phyloP scores from a whole-genome alignment of 2,329 filamentous ascomycete genomes.

The Leptodontidium sp. region DNA sequence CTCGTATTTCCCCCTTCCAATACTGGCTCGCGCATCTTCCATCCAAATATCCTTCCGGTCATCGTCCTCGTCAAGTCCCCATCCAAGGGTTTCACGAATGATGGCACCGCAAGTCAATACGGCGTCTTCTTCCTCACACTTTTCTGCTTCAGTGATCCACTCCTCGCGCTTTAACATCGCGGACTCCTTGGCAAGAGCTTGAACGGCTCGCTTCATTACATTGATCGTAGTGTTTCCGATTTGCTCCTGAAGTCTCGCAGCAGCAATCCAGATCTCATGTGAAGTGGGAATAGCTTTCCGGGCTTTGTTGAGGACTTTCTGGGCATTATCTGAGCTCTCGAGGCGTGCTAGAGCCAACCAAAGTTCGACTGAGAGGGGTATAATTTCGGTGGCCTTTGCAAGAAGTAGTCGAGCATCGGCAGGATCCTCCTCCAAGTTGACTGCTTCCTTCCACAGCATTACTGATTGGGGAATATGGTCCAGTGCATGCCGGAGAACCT shows the following conservation, averaged over 20 bases:
- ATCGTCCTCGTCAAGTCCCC: conserved; percentile 93
- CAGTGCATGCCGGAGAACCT: conserved; percentile 88
- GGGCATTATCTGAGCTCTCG: conserved; percentile 89
- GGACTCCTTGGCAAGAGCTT: conserved; percentile 86
- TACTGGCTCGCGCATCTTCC: conserved; percentile 87
- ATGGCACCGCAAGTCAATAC: conserved; percentile 88
- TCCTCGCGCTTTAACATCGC: conserved; percentile 98
- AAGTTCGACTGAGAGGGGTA: conserved; percentile 90
- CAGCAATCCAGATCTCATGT: conserved; percentile 96
- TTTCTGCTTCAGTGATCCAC: conserved; percentile 95
- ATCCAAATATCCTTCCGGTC: conserved; percentile 96
- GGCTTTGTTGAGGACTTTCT: conserved; percentile 93
- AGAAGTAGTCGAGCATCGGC: conserved; percentile 88
- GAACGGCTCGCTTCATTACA: conserved; percentile 93
- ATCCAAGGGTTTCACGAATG: conserved; percentile 90
- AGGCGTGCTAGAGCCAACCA: conserved; percentile 94
- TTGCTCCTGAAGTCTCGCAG: conserved; percentile 89
- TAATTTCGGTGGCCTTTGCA: conserved; percentile 94
- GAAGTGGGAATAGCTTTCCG: conserved; percentile 93
- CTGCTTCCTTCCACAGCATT: conserved; percentile 96
- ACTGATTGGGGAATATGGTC: conserved; percentile 95
- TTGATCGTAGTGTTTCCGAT: conserved; percentile 82
- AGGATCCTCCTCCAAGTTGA: conserved; percentile 91
- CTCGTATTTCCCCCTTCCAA: conserved; percentile 82
- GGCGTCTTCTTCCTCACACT: conserved; percentile 91